phyloP scores from a whole-genome alignment of 73 alveolate species.

The Symbiodinium pilosum region DNA sequence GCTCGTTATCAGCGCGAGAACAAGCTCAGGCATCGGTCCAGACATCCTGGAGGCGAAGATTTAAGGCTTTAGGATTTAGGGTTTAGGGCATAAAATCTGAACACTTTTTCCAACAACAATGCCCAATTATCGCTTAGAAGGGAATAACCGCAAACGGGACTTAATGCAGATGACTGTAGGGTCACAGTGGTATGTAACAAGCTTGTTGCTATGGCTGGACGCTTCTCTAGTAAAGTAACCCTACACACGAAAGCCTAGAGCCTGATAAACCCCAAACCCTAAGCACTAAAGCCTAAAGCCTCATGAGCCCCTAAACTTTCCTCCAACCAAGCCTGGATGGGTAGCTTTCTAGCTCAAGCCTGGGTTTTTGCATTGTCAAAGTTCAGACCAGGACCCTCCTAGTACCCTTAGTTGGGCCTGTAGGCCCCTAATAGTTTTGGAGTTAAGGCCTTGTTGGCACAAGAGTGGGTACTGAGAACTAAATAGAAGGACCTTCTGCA shows the following conservation, averaged over 20 bases:
- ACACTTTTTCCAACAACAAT: neutral
- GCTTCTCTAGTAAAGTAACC: neutral
- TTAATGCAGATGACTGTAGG: no score
- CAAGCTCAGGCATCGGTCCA: conserved; percentile 19
- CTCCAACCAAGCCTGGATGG: no score
- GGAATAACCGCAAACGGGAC: neutral
- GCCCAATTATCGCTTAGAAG: neutral
- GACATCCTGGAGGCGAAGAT: neutral
- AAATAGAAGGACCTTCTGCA: no score
- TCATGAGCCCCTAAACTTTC: no score
- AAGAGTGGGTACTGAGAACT: no score
- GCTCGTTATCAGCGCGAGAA: neutral
- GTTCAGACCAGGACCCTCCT: no score
- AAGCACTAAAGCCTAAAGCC: neutral
- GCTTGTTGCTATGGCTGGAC: no score
- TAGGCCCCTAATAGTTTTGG: neutral
- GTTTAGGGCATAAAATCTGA: neutral
- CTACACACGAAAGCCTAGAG: neutral
- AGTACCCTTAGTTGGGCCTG: no score
- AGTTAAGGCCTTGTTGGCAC: neutral
- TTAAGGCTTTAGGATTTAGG: neutral
- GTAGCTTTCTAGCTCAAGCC: no score
- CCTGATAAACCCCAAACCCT: neutral
- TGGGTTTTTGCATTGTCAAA: no score
- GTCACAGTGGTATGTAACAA: neutral